Conservation (phyloP, 2,329 filamentous ascomycete species). For the Fusarium torulosum region DNA sequence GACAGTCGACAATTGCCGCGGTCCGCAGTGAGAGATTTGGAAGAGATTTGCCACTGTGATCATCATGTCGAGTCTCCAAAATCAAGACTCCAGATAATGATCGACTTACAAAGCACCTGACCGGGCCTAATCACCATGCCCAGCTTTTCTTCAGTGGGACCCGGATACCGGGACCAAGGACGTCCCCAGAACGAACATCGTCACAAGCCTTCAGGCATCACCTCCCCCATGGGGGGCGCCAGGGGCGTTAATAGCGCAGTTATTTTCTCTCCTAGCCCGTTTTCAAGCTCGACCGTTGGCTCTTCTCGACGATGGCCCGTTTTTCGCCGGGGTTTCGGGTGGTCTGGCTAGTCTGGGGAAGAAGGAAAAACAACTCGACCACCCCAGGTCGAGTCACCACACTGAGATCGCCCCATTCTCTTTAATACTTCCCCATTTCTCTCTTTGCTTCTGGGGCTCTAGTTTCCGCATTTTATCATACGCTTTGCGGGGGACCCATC, state of each 20-base stretch:
- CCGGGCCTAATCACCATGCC: background rate
- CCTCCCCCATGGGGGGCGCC: conserved; percentile 35
- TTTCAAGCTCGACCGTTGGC: conserved; percentile 20
- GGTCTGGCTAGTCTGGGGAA: conserved; percentile 17
- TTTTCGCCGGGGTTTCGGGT: conserved; percentile 13
- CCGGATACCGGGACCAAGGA: conserved; percentile 3
- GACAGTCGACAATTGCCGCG: conserved; percentile 18
- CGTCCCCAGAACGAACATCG: conserved; percentile 17
- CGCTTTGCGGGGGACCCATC: conserved; percentile 8
- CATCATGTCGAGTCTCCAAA: conserved; percentile 9
- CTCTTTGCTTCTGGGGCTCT: conserved; percentile 8
- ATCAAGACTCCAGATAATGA: conserved; percentile 7
- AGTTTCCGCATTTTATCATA: conserved; percentile 14
- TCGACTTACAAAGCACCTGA: conserved; percentile 21
- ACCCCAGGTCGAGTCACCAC: conserved; percentile 7
- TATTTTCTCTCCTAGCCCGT: conserved; percentile 3
- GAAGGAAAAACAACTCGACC: conserved; percentile 16
- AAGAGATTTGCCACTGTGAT: conserved; percentile 19
- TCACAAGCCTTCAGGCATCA: conserved; percentile 8
- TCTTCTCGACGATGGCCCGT: conserved; percentile 16
- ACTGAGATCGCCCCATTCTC: conserved; percentile 11
- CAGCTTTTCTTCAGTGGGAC: conserved; percentile 15
- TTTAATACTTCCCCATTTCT: conserved; percentile 30
- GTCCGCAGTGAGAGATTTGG: background rate
- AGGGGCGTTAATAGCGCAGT: conserved; percentile 16